A percentile compares a stretch with the other conserved stretches of the same genome.
Evolutionary conservation across 805 yeast genomes (phyloP).

Genomic region (Wickerhamiella azyma): DNA sequence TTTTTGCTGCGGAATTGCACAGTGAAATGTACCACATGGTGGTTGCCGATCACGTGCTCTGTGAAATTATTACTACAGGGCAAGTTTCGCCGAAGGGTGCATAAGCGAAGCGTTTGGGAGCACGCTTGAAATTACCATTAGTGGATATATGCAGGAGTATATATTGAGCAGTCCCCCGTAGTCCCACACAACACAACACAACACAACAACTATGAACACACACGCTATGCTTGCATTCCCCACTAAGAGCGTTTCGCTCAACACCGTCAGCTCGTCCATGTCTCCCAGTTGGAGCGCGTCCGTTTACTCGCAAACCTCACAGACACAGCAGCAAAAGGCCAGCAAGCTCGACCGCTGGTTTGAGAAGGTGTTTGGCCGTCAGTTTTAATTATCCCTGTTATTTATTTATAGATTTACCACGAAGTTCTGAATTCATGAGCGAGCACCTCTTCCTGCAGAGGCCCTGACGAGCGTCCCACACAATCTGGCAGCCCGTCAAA

Average conservation of each 20-base stretch:
- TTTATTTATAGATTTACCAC: background rate
- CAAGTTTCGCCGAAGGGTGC: background rate
- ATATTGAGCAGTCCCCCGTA: background rate
- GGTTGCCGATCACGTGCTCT: background rate
- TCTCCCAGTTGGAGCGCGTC: slow-evolving; percentile 7
- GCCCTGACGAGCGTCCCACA: too few species aligned
- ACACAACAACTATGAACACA: too few species aligned
- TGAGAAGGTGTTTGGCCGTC: slow-evolving; percentile 3
- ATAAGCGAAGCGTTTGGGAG: background rate
- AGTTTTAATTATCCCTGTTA: background rate
- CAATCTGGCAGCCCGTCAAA: too few species aligned
- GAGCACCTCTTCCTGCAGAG: too few species aligned
- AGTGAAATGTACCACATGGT: background rate
- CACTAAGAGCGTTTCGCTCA: background rate
- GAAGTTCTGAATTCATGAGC: too few species aligned
- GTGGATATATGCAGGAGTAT: background rate
- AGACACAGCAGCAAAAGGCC: background rate
- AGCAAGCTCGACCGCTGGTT: background rate
- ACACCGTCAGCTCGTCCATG: background rate
- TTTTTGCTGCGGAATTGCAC: background rate
- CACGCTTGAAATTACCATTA: background rate
- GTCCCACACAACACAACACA: background rate
- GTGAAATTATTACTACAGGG: background rate
- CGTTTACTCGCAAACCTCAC: background rate
- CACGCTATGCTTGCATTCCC: slow-evolving; percentile 7